phyloP scores from a whole-genome alignment of 202 grass and related monocot genomes.

The Digitaria exilis region DNA sequence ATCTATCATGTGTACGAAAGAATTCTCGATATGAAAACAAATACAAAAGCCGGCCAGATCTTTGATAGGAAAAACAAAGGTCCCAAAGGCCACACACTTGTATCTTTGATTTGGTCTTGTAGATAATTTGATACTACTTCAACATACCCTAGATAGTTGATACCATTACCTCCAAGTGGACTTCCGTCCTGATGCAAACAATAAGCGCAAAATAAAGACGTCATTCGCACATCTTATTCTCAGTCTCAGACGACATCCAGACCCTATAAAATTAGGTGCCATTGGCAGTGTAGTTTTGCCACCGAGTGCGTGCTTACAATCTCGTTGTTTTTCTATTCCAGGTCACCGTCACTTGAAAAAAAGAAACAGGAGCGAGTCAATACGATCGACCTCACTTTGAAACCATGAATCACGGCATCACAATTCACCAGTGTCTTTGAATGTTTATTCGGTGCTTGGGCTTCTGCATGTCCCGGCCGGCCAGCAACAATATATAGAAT shows the following conservation, averaged over 20 bases:
- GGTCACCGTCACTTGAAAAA: not conserved
- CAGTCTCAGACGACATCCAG: no score
- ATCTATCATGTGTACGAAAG: not conserved
- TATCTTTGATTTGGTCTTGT: not conserved
- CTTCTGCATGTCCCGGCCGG: not conserved
- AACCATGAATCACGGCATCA: constrained; percentile 22
- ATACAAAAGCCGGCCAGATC: no score
- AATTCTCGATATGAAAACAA: no score
- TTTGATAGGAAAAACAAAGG: not conserved
- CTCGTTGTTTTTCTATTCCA: not conserved
- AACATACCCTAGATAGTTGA: not conserved
- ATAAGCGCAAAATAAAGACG: no score
- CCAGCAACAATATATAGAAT: not conserved
- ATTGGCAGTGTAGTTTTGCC: no score
- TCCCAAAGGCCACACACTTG: not conserved
- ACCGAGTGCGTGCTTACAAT: no score
- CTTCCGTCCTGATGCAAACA: no score
- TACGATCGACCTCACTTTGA: not conserved
- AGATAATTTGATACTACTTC: not conserved
- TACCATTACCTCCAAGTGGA: no score
- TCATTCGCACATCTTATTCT: no score
- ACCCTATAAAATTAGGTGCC: no score
- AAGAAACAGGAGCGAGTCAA: not conserved
- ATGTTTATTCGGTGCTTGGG: not conserved
- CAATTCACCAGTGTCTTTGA: not conserved